Evolutionary conservation across 805 yeast genomes (phyloP).

Genomic region (Blastobotrys robertii): DNA sequence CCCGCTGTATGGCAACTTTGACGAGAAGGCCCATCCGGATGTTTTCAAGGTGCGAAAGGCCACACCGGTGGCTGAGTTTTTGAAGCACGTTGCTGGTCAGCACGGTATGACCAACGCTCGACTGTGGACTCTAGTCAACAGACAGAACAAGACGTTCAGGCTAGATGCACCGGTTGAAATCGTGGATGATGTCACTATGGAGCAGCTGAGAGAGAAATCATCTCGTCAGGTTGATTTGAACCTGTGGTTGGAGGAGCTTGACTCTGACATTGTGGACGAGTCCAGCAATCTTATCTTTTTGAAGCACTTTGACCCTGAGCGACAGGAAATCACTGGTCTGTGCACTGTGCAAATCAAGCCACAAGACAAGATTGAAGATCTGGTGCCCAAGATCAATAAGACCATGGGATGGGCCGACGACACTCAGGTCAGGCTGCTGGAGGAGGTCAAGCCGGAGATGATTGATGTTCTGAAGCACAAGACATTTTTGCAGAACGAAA

Average conservation of each 20-base stretch:
- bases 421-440: constrained; percentile 21
- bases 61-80: constrained; percentile 42
- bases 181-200: constrained; percentile 27
- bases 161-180: constrained; percentile 37
- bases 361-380: constrained; percentile 33
- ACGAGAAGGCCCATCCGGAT: constrained; percentile 39
- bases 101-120: constrained; percentile 31
- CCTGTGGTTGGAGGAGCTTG: constrained; percentile 47
- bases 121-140: constrained; percentile 54
- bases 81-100: constrained; percentile 2
- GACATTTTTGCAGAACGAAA: constrained; percentile 25
- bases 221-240: constrained; percentile 43
- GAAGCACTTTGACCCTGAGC: constrained; percentile 54
- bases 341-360: constrained; percentile 47
- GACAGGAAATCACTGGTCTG: constrained; percentile 52
- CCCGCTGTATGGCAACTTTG: constrained; percentile 8
- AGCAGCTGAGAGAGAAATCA: constrained; percentile 39
- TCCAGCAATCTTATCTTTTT: constrained; percentile 26
- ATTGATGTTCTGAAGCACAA: constrained; percentile 22
- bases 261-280: background rate
- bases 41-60: constrained; percentile 47
- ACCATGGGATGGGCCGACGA: constrained; percentile 23
- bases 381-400: constrained; percentile 19
- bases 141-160: constrained; percentile 65
- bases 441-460: constrained; percentile 29